Evolutionary conservation across 805 yeast genomes (phyloP).

Genomic region (Candida nemodendra): DNA sequence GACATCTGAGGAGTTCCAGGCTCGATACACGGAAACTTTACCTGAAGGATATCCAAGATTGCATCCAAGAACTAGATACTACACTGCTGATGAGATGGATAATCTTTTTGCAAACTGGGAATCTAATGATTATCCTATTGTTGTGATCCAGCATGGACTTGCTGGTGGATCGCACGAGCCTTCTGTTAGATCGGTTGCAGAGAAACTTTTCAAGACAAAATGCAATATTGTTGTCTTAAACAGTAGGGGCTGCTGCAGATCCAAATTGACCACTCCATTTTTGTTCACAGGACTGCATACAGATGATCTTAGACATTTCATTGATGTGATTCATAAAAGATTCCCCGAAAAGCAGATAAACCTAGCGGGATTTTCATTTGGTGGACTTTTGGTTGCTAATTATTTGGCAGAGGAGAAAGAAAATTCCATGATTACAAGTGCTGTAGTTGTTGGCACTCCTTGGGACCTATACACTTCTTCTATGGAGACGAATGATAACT

Average conservation of each 20-base stretch:
- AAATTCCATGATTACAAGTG: slow-evolving; percentile 51
- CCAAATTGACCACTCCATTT: slow-evolving; percentile 66
- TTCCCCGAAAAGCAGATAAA: slow-evolving; percentile 66
- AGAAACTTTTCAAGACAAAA: slow-evolving; percentile 40
- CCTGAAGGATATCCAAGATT: slow-evolving; percentile 57
- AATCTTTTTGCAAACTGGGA: slow-evolving; percentile 32
- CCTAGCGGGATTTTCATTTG: slow-evolving; percentile 69
- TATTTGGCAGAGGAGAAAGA: slow-evolving; percentile 68
- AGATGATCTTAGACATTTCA: slow-evolving; percentile 60
- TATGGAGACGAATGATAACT: slow-evolving; percentile 39
- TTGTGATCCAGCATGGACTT: slow-evolving; percentile 66
- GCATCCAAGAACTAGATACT: slow-evolving; percentile 68
- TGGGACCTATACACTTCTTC: slow-evolving; percentile 67
- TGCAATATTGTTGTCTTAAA: slow-evolving; percentile 61
- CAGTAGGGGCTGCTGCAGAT: slow-evolving; percentile 76
- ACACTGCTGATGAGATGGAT: slow-evolving; percentile 44
- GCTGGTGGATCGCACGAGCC: slow-evolving; percentile 83
- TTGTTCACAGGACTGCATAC: slow-evolving; percentile 69
- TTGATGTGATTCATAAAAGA: slow-evolving; percentile 46
- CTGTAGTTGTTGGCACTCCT: slow-evolving; percentile 62
- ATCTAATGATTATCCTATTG: slow-evolving; percentile 50
- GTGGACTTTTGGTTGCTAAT: slow-evolving; percentile 64
- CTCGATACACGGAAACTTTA: slow-evolving; percentile 37
- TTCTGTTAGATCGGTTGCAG: slow-evolving; percentile 56
- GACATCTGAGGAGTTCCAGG: slow-evolving; percentile 28